Conservation (phyloP, 164 flowering plant species). For the Tetrastigma voinierianum region DNA sequence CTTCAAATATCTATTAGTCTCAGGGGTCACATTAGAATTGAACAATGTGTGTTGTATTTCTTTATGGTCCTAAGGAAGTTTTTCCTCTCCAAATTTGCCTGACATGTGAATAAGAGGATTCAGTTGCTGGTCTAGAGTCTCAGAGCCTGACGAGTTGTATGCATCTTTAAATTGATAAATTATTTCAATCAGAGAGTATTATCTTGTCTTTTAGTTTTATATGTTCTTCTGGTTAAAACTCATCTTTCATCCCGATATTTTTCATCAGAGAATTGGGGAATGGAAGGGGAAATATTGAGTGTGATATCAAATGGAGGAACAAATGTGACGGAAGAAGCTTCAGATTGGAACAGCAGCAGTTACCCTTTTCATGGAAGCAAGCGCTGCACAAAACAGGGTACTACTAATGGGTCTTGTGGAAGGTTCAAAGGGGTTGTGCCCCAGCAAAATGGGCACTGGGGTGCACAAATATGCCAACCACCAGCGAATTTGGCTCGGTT, state of each 20-base stretch:
- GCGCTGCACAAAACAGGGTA: constrained; percentile 22
- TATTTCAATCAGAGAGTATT: not conserved
- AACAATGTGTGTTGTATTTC: no score
- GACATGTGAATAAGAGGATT: no score
- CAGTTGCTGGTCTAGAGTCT: no score
- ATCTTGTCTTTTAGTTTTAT: not conserved
- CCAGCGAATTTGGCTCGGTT: constrained; percentile 67
- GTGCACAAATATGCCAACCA: constrained; percentile 67
- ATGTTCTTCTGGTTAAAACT: not conserved
- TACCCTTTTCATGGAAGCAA: constrained; percentile 10
- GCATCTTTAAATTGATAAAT: not conserved
- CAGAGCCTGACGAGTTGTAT: no score
- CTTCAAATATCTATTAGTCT: no score
- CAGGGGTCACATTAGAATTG: no score
- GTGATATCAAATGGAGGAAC: constrained; percentile 13
- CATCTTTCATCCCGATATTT: not conserved
- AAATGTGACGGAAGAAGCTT: constrained; percentile 12
- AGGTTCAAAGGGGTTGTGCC: constrained; percentile 65
- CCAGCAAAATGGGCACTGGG: constrained; percentile 66
- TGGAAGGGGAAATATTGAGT: constrained; percentile 24
- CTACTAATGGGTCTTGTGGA: not conserved
- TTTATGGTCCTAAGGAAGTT: no score
- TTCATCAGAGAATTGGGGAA: not conserved
- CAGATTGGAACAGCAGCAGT: constrained; percentile 31
- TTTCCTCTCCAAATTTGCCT: no score